Conservation (phyloP, 73 alveolate genomes). For the Tetrahymena borealis region DNA sequence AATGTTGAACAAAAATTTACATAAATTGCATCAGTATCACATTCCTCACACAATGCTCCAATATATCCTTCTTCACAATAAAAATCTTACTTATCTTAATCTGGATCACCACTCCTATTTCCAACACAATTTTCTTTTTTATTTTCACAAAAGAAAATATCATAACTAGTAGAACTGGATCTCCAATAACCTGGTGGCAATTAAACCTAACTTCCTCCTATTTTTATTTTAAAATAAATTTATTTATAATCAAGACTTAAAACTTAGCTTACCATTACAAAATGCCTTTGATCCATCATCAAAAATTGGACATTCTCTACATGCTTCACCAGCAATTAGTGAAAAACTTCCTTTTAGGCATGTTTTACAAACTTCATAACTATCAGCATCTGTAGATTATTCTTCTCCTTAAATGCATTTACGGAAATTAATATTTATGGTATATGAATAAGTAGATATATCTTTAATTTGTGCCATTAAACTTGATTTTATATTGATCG, state of each 20-base stretch:
- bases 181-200: neutral
- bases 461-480: neutral
- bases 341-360: neutral
- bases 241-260: neutral
- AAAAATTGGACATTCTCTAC: neutral
- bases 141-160: neutral
- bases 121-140: neutral
- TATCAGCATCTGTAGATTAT: neutral
- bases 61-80: neutral
- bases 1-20: neutral
- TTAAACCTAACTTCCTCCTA: neutral
- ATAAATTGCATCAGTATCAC: neutral
- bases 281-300: neutral
- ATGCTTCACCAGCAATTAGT: neutral
- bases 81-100: neutral
- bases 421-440: neutral
- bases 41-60: neutral
- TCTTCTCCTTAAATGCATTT: neutral
- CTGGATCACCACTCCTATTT: neutral
- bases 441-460: neutral
- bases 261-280: neutral
- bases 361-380: neutral
- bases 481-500: neutral
- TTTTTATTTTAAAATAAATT: neutral
- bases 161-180: neutral